phyloP scores from a whole-genome alignment of 164 flowering plant species.

The Liriodendron chinense region DNA sequence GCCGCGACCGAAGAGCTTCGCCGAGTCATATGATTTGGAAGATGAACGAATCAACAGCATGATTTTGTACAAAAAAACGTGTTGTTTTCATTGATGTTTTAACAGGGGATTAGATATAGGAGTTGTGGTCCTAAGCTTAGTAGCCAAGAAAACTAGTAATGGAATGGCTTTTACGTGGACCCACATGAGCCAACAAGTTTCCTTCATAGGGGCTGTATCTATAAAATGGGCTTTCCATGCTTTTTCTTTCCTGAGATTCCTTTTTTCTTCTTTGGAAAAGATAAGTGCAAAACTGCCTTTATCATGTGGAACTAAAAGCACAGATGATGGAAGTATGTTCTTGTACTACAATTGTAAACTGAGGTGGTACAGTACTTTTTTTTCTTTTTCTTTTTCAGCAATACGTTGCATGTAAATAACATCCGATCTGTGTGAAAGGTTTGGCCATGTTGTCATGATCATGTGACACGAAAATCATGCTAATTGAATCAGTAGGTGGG shows the following conservation, averaged over 20 bases:
- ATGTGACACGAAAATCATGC: too few species aligned
- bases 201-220: background rate
- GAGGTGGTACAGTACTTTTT: too few species aligned
- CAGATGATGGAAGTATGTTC: background rate
- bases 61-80: background rate
- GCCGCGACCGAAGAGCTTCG: constrained; percentile 39
- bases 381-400: too few species aligned
- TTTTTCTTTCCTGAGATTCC: background rate
- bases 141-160: constrained; percentile 30
- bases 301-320: background rate
- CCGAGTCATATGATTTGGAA: background rate
- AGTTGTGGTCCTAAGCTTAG: constrained; percentile 34
- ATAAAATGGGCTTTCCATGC: background rate
- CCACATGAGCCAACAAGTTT: background rate
- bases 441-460: too few species aligned
- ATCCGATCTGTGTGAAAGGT: too few species aligned
- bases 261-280: background rate
- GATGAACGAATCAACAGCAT: constrained; percentile 25
- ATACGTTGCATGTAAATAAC: too few species aligned
- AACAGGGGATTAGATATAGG: background rate
- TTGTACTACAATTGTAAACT: background rate
- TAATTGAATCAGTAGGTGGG: too few species aligned
- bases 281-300: background rate
- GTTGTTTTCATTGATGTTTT: background rate
- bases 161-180: constrained; percentile 28